Base-by-base conservation (phyloP, 768 basidiomycete genomes). In the Suillus bovinus region DNA sequence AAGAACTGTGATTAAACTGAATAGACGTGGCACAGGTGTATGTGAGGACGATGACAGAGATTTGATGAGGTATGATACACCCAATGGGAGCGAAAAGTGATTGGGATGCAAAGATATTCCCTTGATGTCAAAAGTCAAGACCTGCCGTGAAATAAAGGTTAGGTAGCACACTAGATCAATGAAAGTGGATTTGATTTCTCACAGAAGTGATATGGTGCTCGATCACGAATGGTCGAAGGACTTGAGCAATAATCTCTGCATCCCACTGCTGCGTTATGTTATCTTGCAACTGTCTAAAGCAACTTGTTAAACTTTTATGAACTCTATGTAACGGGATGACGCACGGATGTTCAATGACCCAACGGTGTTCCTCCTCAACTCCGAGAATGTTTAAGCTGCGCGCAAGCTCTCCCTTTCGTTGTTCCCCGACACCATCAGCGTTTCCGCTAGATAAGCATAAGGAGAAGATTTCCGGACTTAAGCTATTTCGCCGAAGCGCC, bases 41-140 rank as follows among this genome's bases (percentile, higher is more conserved):
- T 71, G 24, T 24, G 67, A 39, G 4, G 70, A 65, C 38, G 71
- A 68, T 47, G 53, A 63, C 68, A 68, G 64, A 39, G 56, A 80
- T 68, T 67, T 61, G 39, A 79, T 68, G 24, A 90, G 79, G 58
- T 79, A 72, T 44, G 79, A 71, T 41, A 81, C 83, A 42, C 88
- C 90, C 24, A 75, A 71, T 9, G 82, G 84, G 20, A 95, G 79
- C 1, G 93, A 87, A 64, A 78, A 81, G 74, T 97, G 95, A 71
- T 97, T 97, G 2, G 91, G 91, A 70, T 96, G 95, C 4, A 78
- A 79, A n/a, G 94, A 93, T 16, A 96, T 78, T 3, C 94, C 95
- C 2, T 68, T 66, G 0, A 76, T 62, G 73, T 97, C 95, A 70
- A 96, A 97, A 0, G 94, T 96, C 54, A 97, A 78, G 53, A 96